Conservation (phyloP, 1,284 basidiomycete genomes). For the Ustilago tritici region DNA sequence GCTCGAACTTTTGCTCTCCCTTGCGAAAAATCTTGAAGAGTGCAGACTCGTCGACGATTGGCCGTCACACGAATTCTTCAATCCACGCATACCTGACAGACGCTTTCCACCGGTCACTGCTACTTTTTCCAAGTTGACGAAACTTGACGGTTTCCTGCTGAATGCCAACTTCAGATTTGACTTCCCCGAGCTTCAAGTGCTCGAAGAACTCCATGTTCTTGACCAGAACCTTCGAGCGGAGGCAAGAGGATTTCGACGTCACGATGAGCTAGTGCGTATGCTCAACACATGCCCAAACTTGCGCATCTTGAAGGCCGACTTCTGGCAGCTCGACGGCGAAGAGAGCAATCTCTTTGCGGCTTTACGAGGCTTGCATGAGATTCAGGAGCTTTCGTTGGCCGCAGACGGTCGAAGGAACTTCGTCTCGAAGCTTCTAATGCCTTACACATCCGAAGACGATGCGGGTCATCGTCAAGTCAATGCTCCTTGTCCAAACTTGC, state of each 20-base stretch:
- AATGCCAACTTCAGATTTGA: conserved; percentile 4
- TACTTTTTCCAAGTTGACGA: conserved; percentile 2
- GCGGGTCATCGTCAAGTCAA: not conserved
- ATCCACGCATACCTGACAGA: not conserved
- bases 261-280: not conserved
- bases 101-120: not conserved
- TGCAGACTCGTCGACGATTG: not conserved
- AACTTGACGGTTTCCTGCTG: not conserved
- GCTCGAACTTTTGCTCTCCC: not conserved
- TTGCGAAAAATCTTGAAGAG: conserved; percentile 9
- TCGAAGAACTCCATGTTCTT: not conserved
- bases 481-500: not conserved
- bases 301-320: not conserved
- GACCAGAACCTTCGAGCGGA: not conserved
- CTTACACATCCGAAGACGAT: not conserved
- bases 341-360: not conserved
- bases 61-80: not conserved
- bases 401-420: not conserved
- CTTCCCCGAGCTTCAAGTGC: conserved; percentile 1
- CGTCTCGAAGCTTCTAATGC: conserved; percentile 1
- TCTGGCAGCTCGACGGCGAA: not conserved
- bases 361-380: not conserved
- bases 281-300: conserved; percentile 6
- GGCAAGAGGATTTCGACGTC: not conserved
- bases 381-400: not conserved